Evolutionary conservation across 768 basidiomycete genomes (phyloP).

Genomic region (Cyclocybe aegerita): DNA sequence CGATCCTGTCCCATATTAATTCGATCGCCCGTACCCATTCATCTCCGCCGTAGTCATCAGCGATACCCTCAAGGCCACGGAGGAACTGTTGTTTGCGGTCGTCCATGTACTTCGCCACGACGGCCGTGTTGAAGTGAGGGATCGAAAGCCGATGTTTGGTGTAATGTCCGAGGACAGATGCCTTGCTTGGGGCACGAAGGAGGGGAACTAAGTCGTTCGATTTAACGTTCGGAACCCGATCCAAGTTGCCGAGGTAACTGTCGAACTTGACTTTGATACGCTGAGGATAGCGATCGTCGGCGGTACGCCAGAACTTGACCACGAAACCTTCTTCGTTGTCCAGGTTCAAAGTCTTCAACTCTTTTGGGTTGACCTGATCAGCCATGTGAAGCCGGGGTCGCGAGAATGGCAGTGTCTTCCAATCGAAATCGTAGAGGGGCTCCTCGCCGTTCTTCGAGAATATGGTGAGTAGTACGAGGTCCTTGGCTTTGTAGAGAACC

Average conservation of each 20-base stretch:
- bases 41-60: conserved; percentile 24
- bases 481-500: conserved; percentile 13
- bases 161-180: conserved; percentile 10
- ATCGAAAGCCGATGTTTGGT: conserved; percentile 7
- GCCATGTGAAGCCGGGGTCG: conserved; percentile 13
- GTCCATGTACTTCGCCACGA: conserved; percentile 8
- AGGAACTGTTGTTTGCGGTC: conserved; percentile 4
- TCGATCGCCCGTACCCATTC: conserved; percentile 15
- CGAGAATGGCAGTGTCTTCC: conserved; percentile 17
- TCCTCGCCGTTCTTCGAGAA: conserved; percentile 19
- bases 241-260: conserved; percentile 14
- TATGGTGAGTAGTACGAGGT: conserved; percentile 20
- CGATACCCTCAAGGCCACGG: conserved; percentile 10
- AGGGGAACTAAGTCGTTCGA: background rate
- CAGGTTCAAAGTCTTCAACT: conserved; percentile 15
- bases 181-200: conserved; percentile 7
- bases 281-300: conserved; percentile 18
- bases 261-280: conserved; percentile 25
- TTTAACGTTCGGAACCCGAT: background rate
- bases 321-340: conserved; percentile 26
- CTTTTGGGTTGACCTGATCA: conserved; percentile 3
- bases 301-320: conserved; percentile 20
- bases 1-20: conserved; percentile 19
- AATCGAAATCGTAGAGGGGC: conserved; percentile 12
- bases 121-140: conserved; percentile 9